Evolutionary conservation across 202 grass and related monocot genomes (phyloP), one percentile per base, ranked within the genome.

Genomic region (Alloteropsis angusta): DNA sequence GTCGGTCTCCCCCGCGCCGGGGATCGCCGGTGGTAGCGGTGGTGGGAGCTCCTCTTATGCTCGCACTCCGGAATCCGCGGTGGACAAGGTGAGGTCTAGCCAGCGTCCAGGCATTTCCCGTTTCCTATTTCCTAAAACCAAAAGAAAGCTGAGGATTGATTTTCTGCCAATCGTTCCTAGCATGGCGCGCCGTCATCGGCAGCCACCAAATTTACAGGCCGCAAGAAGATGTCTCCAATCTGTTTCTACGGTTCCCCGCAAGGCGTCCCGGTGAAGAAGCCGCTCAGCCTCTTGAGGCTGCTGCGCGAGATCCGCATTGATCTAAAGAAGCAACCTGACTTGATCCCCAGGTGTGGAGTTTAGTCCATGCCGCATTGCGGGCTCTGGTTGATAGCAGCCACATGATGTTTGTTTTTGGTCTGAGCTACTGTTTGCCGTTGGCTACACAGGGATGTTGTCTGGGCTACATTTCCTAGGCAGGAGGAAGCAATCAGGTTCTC

Each of bases 401-500:
- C 9, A 85, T 37, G 17, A 4, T 34, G 48, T 32, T 77, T 13
- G 5, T 43, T 71, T 72, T 72, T 76, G 2, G 75, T 76, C 57
- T 77, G 72, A 81, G 35, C 71, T 65, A 5, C n/a, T 56, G 32
- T 78, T 42, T 52, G 13, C 66, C 35, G 37, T 61, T 16, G 32
- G 25, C 6, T 72, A 60, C 82, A 35, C 57, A 98, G 95, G 45
- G 75, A 90, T 62, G 75, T 78, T 44, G 86, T 98, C 9, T 98
- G 95, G 95, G 83, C 89, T 68, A 98, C 95, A 60, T 98, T 94
- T 72, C 95, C 95, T 68, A 94, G 89, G 75, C 95, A 98, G 87
- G 91, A 94, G 26, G 91, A 92, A 87, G 95, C 91, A 34, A 85
- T 98, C 65, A 88, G 89, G 75, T 98, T 94, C 82, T 88, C 70